phyloP scores from a whole-genome alignment of 176 grass and related monocot species.

The Phyllostachys edulis region DNA sequence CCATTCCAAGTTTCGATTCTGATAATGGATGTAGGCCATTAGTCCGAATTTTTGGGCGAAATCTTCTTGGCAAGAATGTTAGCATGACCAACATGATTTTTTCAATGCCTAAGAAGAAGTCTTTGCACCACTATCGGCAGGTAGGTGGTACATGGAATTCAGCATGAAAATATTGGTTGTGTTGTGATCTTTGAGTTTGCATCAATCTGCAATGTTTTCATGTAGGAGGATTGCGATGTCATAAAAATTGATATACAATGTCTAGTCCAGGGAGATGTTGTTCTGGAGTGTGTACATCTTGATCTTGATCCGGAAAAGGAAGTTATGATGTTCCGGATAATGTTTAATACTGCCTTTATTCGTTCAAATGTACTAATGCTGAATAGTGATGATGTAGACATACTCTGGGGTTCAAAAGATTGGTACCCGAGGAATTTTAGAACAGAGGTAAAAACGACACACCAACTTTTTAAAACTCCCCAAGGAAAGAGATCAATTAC shows the following conservation, averaged over 20 bases:
- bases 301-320: slow-evolving; percentile 94
- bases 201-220: slow-evolving; percentile 15
- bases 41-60: slow-evolving; percentile 82
- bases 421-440: slow-evolving; percentile 81
- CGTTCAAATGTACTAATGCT: slow-evolving; percentile 94
- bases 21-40: slow-evolving; percentile 90
- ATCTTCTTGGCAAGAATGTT: slow-evolving; percentile 64
- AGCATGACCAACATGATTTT: slow-evolving; percentile 63
- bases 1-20: slow-evolving; percentile 84
- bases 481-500: not conserved
- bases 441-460: slow-evolving; percentile 65
- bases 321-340: slow-evolving; percentile 98
- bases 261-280: slow-evolving; percentile 93
- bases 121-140: slow-evolving; percentile 82
- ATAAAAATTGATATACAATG: slow-evolving; percentile 99
- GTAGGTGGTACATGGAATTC: slow-evolving; percentile 40
- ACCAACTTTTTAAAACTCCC: slow-evolving; percentile 1
- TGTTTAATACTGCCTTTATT: slow-evolving; percentile 99
- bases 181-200: slow-evolving; percentile 26
- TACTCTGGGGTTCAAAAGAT: slow-evolving; percentile 89
- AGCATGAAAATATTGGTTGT: slow-evolving; percentile 27
- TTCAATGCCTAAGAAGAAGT: slow-evolving; percentile 92
- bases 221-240: slow-evolving; percentile 89
- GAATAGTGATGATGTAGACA: slow-evolving; percentile 85
- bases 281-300: slow-evolving; percentile 96